A percentile compares a stretch with the other conserved stretches of the same genome.
Conservation (phyloP, 2,329 filamentous ascomycete genomes). For the Pseudogymnoascus sp. region DNA sequence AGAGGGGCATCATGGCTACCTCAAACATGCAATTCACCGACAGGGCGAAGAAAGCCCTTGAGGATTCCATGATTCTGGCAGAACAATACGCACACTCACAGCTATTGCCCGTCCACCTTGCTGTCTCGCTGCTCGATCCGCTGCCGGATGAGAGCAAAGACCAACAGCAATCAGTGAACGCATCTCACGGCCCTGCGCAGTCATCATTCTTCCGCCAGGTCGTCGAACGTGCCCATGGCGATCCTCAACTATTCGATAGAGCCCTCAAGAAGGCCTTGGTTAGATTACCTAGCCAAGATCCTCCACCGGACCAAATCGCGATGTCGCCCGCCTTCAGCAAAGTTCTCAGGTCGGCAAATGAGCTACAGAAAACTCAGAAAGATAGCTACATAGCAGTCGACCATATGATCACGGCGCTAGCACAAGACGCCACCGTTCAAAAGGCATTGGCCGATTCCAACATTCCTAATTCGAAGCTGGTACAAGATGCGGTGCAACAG, state of each 20-base stretch:
- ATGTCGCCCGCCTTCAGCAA: conserved; percentile 76
- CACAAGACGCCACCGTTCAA: conserved; percentile 71
- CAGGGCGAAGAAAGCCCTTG: conserved; percentile 79
- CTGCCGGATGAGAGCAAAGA: conserved; percentile 71
- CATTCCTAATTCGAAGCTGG: conserved; percentile 80
- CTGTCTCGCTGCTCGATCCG: conserved; percentile 71
- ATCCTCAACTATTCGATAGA: conserved; percentile 80
- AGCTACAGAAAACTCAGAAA: conserved; percentile 94
- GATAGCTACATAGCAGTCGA: conserved; percentile 92
- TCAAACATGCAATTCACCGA: conserved; percentile 89
- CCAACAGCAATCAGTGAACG: conserved; percentile 60
- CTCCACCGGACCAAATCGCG: conserved; percentile 80
- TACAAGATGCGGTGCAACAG: conserved; percentile 82
- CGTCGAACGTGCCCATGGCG: conserved; percentile 86
- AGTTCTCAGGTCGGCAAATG: conserved; percentile 74
- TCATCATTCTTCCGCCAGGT: conserved; percentile 89
- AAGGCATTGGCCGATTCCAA: conserved; percentile 74
- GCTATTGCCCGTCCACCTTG: conserved; percentile 82
- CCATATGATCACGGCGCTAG: conserved; percentile 79
- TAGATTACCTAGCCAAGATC: conserved; percentile 86
- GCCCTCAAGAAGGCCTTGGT: conserved; percentile 87
- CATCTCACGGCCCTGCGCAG: conserved; percentile 51
- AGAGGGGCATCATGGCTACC: conserved; percentile 47
- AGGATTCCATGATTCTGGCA: conserved; percentile 80
- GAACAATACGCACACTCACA: conserved; percentile 88